Base-by-base conservation (phyloP, 2,329 filamentous ascomycete genomes). In the Aspergillus amoenus region DNA sequence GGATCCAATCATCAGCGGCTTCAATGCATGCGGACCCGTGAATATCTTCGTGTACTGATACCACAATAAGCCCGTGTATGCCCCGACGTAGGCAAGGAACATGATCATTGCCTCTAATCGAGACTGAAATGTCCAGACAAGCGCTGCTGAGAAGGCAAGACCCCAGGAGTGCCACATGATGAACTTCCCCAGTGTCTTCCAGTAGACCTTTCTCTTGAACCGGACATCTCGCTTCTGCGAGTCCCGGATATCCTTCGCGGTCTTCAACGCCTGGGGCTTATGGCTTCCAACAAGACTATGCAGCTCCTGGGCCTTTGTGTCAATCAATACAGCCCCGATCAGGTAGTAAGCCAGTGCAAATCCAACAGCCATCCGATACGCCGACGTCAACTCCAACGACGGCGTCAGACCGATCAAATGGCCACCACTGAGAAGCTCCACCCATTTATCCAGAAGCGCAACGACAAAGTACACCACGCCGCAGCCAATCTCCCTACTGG, bases 311-410 rank as follows among this genome's bases (percentile, higher is more conserved):
- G 81, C 80, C 57, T 83, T 82, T 60, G 79, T 78, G 61, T 85
- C 82, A 24, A 85, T 79, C 21, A 82, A 71, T 2, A 84, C 81
- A 12, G 82, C 82, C 24, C 82, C 81, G 22, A 84, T 76, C 17
- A 84, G 72, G 61, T 84, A 85, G 66, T 84, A 85, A 0, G 80
- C 80, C 34, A 85, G 71, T n/a, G 80, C 79, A 60, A 84, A 83
- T 2, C 82, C 82, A 21, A 83, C 76, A 37, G 79, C 75, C 57
- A 81, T 70, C 11, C 79, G 75, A 54, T 75, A 73, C 1, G 73
- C 67, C 12, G 73, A 69, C 41, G 73, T 74, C 24, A 69, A 69
- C 40, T 72, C 73, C 24, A 69, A 45, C 15, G 68, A 65, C 4
- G 68, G 61, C 2, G 68, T 68, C 11, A 82, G 66, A 57, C 78